Evolutionary conservation across 2,329 filamentous ascomycete genomes (phyloP), one percentile per base, ranked within the genome.

Genomic region (Fusarium sp.): DNA sequence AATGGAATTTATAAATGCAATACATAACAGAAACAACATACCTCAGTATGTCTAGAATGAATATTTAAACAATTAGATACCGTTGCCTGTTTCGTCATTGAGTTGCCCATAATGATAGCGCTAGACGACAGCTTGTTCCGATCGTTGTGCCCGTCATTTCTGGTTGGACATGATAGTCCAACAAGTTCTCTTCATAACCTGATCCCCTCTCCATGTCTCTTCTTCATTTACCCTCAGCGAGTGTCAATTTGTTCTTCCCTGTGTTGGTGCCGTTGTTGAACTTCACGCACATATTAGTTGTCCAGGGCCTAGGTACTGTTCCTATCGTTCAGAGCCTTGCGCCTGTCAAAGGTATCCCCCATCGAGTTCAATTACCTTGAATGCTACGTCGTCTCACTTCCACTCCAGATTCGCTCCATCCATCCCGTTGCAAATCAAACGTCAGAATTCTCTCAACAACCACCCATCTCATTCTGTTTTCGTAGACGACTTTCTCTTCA

Each of bases 391-490:
- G 69, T n/a, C 62, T 61, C 20, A 74, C 66, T 55, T 79, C 77
- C 52, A 71, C 70, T n/a, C 76, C 75, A 24, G 78, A 66, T 44
- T 80, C 80, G 24, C 70, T 78, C 51, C 77, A 77, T n/a, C 77
- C 79, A 24, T 83, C 82, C 75, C 81, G 81, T 20, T 79, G 77
- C 42, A 83, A 70, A 11, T 81, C 81, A 62, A 83, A 83, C 3
- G 82, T 83, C 36, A 83, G 68, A 44, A 80, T 82, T 22, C 82
- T 78, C 68, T 84, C 82, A 14, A 83, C 81, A 28, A 82, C 73
- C 36, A 82, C 79, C 82, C 82, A 84, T 63, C 82, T 78, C 80
- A 83, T 81, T 49, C 79, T 74, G 61, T 83, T 80, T 63, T 79
- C 78, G 35, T 74, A 77, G 3, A 77, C 76, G 20, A 75, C 73